Base-by-base conservation (phyloP, 805 yeast genomes). In the Monosporozyma solicola region DNA sequence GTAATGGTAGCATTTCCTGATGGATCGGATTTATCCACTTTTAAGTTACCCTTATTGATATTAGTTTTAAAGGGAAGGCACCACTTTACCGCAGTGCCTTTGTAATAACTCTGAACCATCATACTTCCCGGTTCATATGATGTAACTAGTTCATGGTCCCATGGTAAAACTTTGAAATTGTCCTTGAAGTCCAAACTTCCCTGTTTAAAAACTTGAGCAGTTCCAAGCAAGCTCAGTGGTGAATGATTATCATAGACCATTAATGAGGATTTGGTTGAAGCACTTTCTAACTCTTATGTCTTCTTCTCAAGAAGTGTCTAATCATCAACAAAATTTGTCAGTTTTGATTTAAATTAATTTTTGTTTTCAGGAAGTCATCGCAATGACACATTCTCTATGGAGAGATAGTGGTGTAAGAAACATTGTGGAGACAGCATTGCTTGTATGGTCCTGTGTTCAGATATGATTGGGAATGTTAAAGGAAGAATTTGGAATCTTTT, bases 41-140 rank as follows among this genome's bases (percentile, higher is more conserved):
- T 15, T 15, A 35, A 15, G 7, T 35, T 15, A 5, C 7, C 6
- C 5, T 35, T 35, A 49, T 48, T 41, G 11, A 35, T 20, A 3
- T 27, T 10, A 29, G 49, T 51, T 47, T 41, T 52, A 25, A 31
- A 54, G 9, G 53, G 54, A 10, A 48, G 16, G 46, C 56, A 54
- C 52, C 52, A 51, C 31, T 45, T 25, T 13, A 47, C 33, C 11
- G 35, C 50, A 13, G 37, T 32, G 11, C 54, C 54, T 11, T 22
- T 35, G 15, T 33, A 27, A 15, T 15, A 41, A n/a, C 41, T 47
- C 25, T 47, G 35, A 3, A 22, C 11, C 7, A 29, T 50, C n/a
- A 20, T 25, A 22, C 20, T 20, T 20, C 20, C 20, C 20, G 20
- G 20, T 20, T 20, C 20, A 20, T 20, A 20, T 20, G 20, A 20